Conservation (phyloP, 2,329 filamentous ascomycete species). For the Dactylellina parvicollis region DNA sequence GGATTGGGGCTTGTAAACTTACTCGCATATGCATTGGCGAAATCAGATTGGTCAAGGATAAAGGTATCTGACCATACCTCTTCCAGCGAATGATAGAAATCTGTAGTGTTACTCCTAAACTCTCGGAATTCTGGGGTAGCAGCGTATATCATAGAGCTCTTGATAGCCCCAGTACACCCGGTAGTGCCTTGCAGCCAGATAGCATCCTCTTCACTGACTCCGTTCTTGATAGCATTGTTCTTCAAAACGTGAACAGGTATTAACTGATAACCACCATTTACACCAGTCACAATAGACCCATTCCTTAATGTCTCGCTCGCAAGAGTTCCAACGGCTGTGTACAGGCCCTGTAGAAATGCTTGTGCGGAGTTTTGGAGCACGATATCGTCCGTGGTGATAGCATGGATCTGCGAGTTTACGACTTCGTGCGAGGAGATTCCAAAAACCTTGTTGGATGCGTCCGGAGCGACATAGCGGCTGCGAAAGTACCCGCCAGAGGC, state of each 20-base stretch:
- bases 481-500: slow-evolving; percentile 79
- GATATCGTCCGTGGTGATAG: slow-evolving; percentile 77
- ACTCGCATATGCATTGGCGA: slow-evolving; percentile 65
- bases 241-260: slow-evolving; percentile 75
- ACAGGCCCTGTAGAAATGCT: slow-evolving; percentile 85
- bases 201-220: slow-evolving; percentile 59
- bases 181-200: slow-evolving; percentile 70
- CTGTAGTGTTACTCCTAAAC: slow-evolving; percentile 64
- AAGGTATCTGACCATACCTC: slow-evolving; percentile 64
- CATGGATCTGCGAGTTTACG: slow-evolving; percentile 74
- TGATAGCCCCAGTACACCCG: slow-evolving; percentile 67
- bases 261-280: slow-evolving; percentile 83
- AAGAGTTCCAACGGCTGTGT: slow-evolving; percentile 74
- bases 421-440: slow-evolving; percentile 74
- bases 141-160: slow-evolving; percentile 68
- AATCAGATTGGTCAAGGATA: slow-evolving; percentile 62
- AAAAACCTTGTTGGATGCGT: slow-evolving; percentile 68
- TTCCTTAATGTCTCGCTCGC: slow-evolving; percentile 74
- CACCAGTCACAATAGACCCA: slow-evolving; percentile 72
- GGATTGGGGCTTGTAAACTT: not conserved
- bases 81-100: slow-evolving; percentile 65
- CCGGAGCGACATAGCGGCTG: slow-evolving; percentile 74
- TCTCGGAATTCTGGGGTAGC: slow-evolving; percentile 67
- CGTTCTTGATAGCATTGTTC: slow-evolving; percentile 65
- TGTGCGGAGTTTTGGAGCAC: slow-evolving; percentile 84